Evolutionary conservation across 2,329 filamentous ascomycete species (phyloP).

Genomic region (Fusarium fujikuroi): DNA sequence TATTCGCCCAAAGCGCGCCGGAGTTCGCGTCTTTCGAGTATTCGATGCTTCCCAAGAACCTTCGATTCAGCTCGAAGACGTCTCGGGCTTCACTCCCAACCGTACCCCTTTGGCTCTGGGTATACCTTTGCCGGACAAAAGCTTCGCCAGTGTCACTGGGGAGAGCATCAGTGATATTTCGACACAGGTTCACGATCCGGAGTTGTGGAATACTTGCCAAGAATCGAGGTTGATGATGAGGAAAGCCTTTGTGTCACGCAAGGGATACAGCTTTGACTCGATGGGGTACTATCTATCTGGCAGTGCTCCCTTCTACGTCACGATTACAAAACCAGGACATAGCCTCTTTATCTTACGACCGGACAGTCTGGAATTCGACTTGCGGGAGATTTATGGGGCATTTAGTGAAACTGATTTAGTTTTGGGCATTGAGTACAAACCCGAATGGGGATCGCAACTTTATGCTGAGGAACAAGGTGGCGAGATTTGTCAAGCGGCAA

Average conservation of each 20-base stretch:
- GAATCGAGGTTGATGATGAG: neutral
- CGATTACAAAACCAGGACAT: fast-evolving
- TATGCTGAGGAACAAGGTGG: neutral
- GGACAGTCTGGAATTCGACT: neutral
- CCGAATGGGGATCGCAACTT: neutral
- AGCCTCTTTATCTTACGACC: neutral
- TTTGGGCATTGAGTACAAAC: neutral
- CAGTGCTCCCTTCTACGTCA: neutral
- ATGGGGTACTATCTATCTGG: neutral
- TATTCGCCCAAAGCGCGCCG: fast-evolving
- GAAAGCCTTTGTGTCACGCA: fast-evolving
- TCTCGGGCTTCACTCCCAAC: neutral
- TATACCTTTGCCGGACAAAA: neutral
- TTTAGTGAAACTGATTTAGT: neutral
- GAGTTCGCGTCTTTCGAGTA: neutral
- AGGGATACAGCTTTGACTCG: fast-evolving
- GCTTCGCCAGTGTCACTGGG: fast-evolving
- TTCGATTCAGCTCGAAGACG: fast-evolving
- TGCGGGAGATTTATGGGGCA: fast-evolving
- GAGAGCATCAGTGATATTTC: neutral
- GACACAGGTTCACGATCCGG: neutral
- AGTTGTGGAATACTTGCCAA: neutral
- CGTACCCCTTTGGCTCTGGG: neutral
- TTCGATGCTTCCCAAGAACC: neutral
- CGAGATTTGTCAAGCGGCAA: fast-evolving